Percentiles rank a stretch among this genome's conserved stretches.
Conservation (phyloP, 768 basidiomycete genomes). For the Amanita polypyramis region DNA sequence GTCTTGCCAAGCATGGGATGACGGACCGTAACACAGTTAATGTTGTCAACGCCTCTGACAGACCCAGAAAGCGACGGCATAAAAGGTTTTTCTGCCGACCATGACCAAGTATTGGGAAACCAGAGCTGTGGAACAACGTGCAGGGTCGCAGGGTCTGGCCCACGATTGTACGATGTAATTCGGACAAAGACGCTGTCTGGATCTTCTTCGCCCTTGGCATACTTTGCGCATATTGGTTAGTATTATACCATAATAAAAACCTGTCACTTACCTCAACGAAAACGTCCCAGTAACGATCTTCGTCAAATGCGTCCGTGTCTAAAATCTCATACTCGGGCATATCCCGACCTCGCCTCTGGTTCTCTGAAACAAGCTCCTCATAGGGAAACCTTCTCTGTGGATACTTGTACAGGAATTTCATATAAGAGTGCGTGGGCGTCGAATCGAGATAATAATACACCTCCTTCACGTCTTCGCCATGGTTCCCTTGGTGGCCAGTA, state of each 20-base stretch:
- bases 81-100: conserved; percentile 59
- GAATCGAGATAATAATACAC: conserved; percentile 98
- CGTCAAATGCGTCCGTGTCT: conserved; percentile 86
- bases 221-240: conserved; percentile 35
- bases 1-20: conserved; percentile 71
- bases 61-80: conserved; percentile 54
- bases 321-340: conserved; percentile 89
- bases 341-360: conserved; percentile 68
- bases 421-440: conserved; percentile 98
- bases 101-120: conserved; percentile 99
- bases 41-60: conserved; percentile 34
- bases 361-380: conserved; percentile 86
- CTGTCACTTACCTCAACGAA: conserved; percentile 76
- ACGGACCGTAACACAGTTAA: conserved; percentile 55
- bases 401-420: conserved; percentile 99
- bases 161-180: conserved; percentile 94
- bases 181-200: conserved; percentile 85
- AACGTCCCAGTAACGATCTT: conserved; percentile 96
- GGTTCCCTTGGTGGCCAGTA: conserved; percentile 96
- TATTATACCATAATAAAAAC: neutral
- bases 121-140: conserved; percentile 94
- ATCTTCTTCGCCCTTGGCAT: conserved; percentile 93
- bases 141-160: conserved; percentile 87
- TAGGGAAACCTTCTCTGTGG: conserved; percentile 90
- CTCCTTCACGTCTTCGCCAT: conserved; percentile 99